phyloP scores from a whole-genome alignment of 257 asterid genomes.

The Ehretia macrophylla region DNA sequence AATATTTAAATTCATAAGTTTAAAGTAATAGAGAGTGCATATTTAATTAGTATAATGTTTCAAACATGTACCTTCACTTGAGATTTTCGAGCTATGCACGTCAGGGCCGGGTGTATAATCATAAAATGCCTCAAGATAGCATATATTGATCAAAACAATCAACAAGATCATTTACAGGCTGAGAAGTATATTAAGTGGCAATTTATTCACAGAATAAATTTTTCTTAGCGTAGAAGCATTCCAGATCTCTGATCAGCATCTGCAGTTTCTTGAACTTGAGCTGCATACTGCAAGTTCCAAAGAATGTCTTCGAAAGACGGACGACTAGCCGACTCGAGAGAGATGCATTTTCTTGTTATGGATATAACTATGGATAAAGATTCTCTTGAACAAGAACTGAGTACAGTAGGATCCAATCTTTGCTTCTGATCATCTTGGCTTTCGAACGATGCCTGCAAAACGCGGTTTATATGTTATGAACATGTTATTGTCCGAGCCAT shows the following conservation, averaged over 20 bases:
- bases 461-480: background rate
- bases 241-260: conserved; percentile 34
- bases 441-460: conserved; percentile 44
- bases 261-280: conserved; percentile 54
- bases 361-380: conserved; percentile 53
- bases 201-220: background rate
- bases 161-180: no score
- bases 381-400: conserved; percentile 50
- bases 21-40: no score
- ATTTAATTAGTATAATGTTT: no score
- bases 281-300: conserved; percentile 72
- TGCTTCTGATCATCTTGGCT: conserved; percentile 40
- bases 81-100: no score
- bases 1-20: no score
- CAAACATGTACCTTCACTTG: no score
- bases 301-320: conserved; percentile 71
- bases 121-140: no score
- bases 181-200: background rate
- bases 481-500: background rate
- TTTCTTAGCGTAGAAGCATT: background rate
- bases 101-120: no score
- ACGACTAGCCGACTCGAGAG: conserved; percentile 53
- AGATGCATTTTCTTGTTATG: conserved; percentile 55
- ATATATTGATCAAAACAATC: no score
- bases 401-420: conserved; percentile 47